These are phyloP conservation scores for Parastagonospora avenae DNA, from an alignment of 2,329 filamentous ascomycete species.

Conservation along the genomic window DNA sequence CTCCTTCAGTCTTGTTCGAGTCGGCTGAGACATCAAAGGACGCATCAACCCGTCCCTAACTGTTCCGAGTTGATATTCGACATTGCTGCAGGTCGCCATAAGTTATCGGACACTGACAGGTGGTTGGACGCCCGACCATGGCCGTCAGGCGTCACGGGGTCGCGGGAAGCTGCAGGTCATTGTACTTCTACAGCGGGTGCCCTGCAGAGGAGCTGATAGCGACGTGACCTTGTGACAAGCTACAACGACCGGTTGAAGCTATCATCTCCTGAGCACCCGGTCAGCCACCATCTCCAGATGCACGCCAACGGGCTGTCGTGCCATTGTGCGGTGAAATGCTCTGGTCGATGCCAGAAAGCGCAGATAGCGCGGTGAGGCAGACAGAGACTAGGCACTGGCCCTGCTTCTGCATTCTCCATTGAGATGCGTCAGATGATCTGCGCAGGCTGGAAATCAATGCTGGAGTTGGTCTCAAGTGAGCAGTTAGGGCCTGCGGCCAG, in stretches of 20 bases:
- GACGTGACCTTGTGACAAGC: conserved; percentile 37
- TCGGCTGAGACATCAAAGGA: conserved; percentile 39
- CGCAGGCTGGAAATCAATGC: conserved; percentile 24
- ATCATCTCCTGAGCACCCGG: conserved; percentile 31
- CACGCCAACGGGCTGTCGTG: conserved; percentile 45
- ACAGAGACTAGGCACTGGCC: too few species aligned
- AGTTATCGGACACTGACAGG: conserved; percentile 27
- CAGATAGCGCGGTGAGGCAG: conserved; percentile 25
- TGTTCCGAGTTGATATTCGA: conserved; percentile 35
- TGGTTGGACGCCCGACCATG: conserved; percentile 35
- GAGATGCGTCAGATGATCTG: conserved; percentile 41
- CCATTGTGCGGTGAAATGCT: conserved; percentile 31
- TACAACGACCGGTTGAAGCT: conserved; percentile 26
- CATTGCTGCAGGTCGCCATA: conserved; percentile 44
- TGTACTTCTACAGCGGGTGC: conserved; percentile 37
- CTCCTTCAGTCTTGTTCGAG: conserved; percentile 21
- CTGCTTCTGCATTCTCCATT: conserved; percentile 30
- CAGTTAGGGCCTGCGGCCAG: conserved; percentile 27
- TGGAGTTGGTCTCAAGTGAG: conserved; percentile 33
- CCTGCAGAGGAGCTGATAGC: conserved; percentile 36
- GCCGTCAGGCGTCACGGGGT: conserved; percentile 42
- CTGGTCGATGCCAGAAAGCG: conserved; percentile 33
- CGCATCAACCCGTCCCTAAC: conserved; percentile 30
- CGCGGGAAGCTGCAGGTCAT: conserved; percentile 45
- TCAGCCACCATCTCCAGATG: conserved; percentile 45